A percentile compares a stretch with the other conserved stretches of the same genome.
phyloP scores from a whole-genome alignment of 2,329 filamentous ascomycete species.

The Aspergillus pseudoviridinutans region DNA sequence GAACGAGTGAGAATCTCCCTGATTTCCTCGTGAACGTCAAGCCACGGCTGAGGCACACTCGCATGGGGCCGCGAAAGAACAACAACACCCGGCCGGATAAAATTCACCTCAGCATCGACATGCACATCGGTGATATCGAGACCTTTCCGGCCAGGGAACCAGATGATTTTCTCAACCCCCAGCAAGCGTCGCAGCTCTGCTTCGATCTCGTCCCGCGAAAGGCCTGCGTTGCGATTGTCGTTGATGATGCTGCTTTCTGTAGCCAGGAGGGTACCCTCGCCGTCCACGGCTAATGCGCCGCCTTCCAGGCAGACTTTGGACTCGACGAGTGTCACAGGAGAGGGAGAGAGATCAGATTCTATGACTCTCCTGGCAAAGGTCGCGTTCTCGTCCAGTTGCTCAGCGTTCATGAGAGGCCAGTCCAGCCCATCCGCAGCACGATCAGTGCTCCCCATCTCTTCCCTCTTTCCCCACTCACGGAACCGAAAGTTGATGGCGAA shows the following conservation, averaged over 20 bases:
- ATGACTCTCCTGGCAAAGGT: conserved; percentile 13
- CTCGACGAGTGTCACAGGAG: conserved; percentile 8
- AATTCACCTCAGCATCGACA: conserved; percentile 17
- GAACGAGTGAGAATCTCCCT: conserved; percentile 7
- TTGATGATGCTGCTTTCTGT: conserved; percentile 32
- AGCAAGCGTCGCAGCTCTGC: conserved; percentile 21
- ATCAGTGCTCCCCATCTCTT: conserved; percentile 9
- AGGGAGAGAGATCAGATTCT: conserved; percentile 2
- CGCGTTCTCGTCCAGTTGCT: conserved; percentile 11
- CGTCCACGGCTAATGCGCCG: conserved; percentile 32
- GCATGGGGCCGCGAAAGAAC: conserved; percentile 21
- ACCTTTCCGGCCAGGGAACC: conserved; percentile 27
- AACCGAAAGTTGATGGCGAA: conserved; percentile 17
- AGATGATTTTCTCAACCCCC: conserved; percentile 29
- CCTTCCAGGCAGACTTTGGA: conserved; percentile 27
- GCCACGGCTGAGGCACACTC: conserved; percentile 11
- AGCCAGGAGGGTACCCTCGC: conserved; percentile 32
- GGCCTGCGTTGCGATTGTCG: conserved; percentile 25
- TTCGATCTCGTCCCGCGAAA: conserved; percentile 21
- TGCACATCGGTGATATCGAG: conserved; percentile 34
- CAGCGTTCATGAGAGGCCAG: conserved; percentile 10
- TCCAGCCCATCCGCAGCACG: conserved; percentile 8
- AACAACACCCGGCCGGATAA: conserved; percentile 18
- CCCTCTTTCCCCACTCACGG: conserved; percentile 19
- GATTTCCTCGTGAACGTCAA: conserved; percentile 19